Evolutionary conservation across 225 moss, liverwort and hornwort species (phyloP).

Genomic region (Lunularia cruciata): DNA sequence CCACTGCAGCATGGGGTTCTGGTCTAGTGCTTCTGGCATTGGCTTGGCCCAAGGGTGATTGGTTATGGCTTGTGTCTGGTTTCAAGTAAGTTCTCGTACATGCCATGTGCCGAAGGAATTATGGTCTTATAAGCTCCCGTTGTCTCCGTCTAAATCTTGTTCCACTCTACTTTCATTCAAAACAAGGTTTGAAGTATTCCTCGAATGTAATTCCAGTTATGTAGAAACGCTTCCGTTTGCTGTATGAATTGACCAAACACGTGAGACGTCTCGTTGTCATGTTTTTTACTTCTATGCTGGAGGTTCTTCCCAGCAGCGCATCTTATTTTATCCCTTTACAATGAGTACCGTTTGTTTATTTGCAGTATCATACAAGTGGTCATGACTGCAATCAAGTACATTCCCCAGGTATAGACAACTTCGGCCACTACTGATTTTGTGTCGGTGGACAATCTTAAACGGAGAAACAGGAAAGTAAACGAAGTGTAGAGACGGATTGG

Average conservation of each 20-base stretch:
- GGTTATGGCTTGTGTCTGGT: constrained; percentile 71
- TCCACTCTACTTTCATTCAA: too few species aligned
- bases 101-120: too few species aligned
- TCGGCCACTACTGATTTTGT: too few species aligned
- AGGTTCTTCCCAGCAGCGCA: not conserved
- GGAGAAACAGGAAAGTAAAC: too few species aligned
- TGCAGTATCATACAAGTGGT: constrained; percentile 89
- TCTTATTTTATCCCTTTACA: not conserved
- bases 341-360: constrained; percentile 5
- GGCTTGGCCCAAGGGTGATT: constrained; percentile 69
- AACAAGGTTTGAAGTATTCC: too few species aligned
- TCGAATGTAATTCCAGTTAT: too few species aligned
- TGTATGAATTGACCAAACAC: too few species aligned
- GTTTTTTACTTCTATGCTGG: not conserved
- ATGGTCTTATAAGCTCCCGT: not conserved
- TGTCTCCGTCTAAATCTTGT: too few species aligned
- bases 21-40: constrained; percentile 56
- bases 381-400: constrained; percentile 86
- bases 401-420: constrained; percentile 97
- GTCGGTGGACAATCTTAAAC: too few species aligned
- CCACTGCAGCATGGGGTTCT: constrained; percentile 61
- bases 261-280: too few species aligned
- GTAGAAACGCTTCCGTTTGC: too few species aligned
- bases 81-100: constrained; percentile 66
- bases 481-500: too few species aligned